These are phyloP conservation scores for Fremontodendron californicum DNA, from an alignment of 345 rosid species.

Conservation along the genomic window DNA sequence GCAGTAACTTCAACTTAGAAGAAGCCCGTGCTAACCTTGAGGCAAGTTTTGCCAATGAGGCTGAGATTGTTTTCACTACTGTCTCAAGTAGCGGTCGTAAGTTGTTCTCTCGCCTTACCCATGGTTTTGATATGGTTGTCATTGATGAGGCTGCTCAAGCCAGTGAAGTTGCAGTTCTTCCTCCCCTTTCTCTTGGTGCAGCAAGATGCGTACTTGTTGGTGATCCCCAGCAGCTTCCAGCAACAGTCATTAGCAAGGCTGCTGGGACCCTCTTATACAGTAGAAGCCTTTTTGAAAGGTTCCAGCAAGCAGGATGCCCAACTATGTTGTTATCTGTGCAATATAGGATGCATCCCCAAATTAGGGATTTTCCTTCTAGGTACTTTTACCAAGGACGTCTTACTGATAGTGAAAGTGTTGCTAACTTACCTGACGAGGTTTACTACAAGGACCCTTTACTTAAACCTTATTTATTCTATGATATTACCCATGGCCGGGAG, in stretches of 20 bases:
- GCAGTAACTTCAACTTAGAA: slow-evolving; percentile 78
- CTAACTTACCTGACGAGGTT: slow-evolving; percentile 69
- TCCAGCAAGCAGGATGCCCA: slow-evolving; percentile 97
- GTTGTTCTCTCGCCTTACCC: slow-evolving; percentile 89
- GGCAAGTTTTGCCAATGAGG: slow-evolving; percentile 99
- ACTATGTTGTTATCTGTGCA: slow-evolving; percentile 94
- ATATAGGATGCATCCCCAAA: slow-evolving; percentile 96
- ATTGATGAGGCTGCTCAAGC: slow-evolving; percentile 99
- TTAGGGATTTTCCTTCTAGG: slow-evolving; percentile 95
- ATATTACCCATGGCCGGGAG: slow-evolving; percentile 90
- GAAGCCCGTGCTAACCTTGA: slow-evolving; percentile 97
- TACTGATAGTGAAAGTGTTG: slow-evolving; percentile 83
- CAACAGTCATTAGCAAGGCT: slow-evolving; percentile 97
- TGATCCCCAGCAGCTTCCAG: slow-evolving; percentile 99
- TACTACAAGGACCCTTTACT: slow-evolving; percentile 87
- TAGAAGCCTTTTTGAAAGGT: slow-evolving; percentile 97
- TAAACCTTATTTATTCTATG: slow-evolving; percentile 79
- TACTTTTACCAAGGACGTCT: slow-evolving; percentile 98
- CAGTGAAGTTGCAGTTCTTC: slow-evolving; percentile 92
- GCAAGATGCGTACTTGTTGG: slow-evolving; percentile 98
- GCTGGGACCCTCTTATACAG: slow-evolving; percentile 94
- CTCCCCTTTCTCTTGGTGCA: slow-evolving; percentile 96
- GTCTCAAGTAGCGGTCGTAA: slow-evolving; percentile 99
- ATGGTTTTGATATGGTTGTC: slow-evolving; percentile 99
- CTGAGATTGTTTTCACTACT: slow-evolving; percentile 98